Evolutionary conservation across 345 rosid species (phyloP), one percentile per base, ranked within the genome.

Genomic region (Salix dunnii): DNA sequence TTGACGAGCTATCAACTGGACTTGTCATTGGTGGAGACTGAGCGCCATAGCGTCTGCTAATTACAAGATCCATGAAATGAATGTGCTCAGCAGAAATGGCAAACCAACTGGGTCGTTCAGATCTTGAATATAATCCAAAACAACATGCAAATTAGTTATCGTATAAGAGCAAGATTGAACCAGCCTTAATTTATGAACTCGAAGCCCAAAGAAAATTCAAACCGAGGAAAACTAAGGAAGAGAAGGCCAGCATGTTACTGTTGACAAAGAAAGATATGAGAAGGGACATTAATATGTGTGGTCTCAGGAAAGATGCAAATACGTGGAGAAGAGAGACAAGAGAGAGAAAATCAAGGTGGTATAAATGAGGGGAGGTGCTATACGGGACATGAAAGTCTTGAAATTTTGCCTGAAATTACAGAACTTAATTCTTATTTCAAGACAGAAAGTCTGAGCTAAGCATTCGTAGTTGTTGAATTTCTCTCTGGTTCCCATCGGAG

Each of bases 51-150:
- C 72, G 49, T 70, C 70, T 81, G 55, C 73, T 71, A 33, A 33
- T 33, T 9, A 62, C 87, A 80, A 79, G 83, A 90, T 84, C 94
- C 94, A 90, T 90, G 70, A 42, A 55, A 21, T 38, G 63, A n/a
- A 21, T 25, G 35, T 25, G 60, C 14, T 36, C 17, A 8, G 55
- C 60, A 69, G 60, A 69, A 17, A 16, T 10, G 18, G 55, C 30
- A 46, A 46, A 69, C 21, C 11, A 27, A 2, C n/a, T 18, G 36
- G 27, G 33, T n/a, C 33, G 23, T 21, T 36, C 40, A 72, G 80
- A 71, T 72, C 76, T 71, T 36, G 80, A 71, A 61, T 48, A 7
- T 21, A 12, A 62, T 67, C 0, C 35, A 30, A 46, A 43, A 23
- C 36, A 64, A 23, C 55, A 77, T 71, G 10, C 74, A 76, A 42